phyloP scores from a whole-genome alignment of 257 asterid genomes.

The Henckelia pumila region DNA sequence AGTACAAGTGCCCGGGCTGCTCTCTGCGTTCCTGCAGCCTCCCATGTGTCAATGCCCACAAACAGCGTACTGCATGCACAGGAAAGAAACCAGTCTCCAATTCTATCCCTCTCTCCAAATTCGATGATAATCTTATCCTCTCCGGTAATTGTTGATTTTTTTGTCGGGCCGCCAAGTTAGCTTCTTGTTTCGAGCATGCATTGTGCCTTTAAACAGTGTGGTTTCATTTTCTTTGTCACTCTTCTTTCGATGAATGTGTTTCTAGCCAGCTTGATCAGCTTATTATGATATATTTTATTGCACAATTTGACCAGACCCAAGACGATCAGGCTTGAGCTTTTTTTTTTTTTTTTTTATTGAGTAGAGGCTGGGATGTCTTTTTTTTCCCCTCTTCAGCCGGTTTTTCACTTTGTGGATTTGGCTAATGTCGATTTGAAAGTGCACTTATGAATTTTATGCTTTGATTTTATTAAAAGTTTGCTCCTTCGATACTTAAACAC shows the following conservation, averaged over 20 bases:
- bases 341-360: neutral
- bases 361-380: neutral
- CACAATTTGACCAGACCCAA: neutral
- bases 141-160: conserved; percentile 44
- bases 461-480: too few species aligned
- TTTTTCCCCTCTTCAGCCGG: neutral
- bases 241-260: neutral
- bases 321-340: too few species aligned
- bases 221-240: too few species aligned
- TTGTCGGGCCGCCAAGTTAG: neutral
- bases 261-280: neutral
- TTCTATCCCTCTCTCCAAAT: conserved; percentile 62
- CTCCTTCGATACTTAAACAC: too few species aligned
- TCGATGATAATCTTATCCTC: conserved; percentile 65
- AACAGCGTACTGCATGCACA: conserved; percentile 66
- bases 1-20: conserved; percentile 94
- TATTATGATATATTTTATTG: neutral
- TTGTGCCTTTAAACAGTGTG: neutral
- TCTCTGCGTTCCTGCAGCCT: conserved; percentile 83
- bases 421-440: neutral
- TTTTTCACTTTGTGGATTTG: neutral
- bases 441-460: too few species aligned
- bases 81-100: conserved; percentile 58
- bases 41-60: conserved; percentile 85
- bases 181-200: neutral